Evolutionary conservation across 1,139 yeast genomes (phyloP).

Genomic region (Suhomyces ambrosiae): DNA sequence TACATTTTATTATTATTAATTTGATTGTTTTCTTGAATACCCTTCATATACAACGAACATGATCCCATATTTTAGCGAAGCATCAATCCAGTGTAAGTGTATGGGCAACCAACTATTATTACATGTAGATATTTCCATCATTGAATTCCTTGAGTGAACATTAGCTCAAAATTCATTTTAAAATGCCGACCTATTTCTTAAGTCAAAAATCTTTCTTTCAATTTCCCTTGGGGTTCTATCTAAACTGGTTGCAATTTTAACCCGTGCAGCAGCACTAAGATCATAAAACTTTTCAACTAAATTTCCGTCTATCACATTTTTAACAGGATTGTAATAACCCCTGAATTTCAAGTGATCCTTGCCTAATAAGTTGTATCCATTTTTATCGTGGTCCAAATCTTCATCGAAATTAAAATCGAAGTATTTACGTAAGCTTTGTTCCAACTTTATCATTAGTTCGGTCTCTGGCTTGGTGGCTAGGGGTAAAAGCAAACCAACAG

Average conservation of each 20-base stretch:
- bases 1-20: slow-evolving; percentile 5
- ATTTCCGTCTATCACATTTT: slow-evolving; percentile 85
- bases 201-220: slow-evolving; percentile 59
- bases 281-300: slow-evolving; percentile 60
- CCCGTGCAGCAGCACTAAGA: slow-evolving; percentile 42
- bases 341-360: slow-evolving; percentile 70
- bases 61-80: not conserved
- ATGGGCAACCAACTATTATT: too few relatives aligned
- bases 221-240: slow-evolving; percentile 63
- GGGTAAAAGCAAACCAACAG: slow-evolving; percentile 75
- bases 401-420: slow-evolving; percentile 29
- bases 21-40: slow-evolving; percentile 6
- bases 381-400: slow-evolving; percentile 29
- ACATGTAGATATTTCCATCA: not conserved
- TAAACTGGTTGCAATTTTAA: slow-evolving; percentile 52
- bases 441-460: slow-evolving; percentile 58
- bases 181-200: slow-evolving; percentile 53
- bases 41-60: not conserved
- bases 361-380: slow-evolving; percentile 47
- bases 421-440: slow-evolving; percentile 46
- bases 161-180: too few relatives aligned
- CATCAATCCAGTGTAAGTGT: too few relatives aligned
- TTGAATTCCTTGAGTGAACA: not conserved
- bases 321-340: slow-evolving; percentile 77
- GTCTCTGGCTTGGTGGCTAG: slow-evolving; percentile 64